These are phyloP conservation scores for Saturnispora saitoi DNA, from an alignment of 805 yeast genomes.

Conservation along the genomic window DNA sequence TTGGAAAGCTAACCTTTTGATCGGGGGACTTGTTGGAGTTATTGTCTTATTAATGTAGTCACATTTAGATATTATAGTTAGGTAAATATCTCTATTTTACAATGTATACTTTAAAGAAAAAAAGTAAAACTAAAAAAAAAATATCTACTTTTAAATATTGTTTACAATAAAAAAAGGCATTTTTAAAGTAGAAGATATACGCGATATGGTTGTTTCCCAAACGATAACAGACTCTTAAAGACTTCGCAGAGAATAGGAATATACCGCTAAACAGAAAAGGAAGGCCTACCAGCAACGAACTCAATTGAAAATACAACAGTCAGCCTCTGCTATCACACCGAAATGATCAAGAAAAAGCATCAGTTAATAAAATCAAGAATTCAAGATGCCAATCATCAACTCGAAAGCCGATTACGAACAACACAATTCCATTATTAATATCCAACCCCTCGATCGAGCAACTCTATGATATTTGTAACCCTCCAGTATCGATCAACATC, in stretches of 20 bases:
- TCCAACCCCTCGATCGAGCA: constrained; percentile 98
- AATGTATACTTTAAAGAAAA: too few relatives aligned
- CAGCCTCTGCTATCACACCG: neutral
- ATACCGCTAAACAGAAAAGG: constrained; percentile 67
- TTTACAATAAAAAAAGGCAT: neutral
- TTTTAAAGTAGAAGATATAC: constrained; percentile 43
- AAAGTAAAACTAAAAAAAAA: too few relatives aligned
- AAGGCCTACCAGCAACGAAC: constrained; percentile 52
- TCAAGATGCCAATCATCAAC: constrained; percentile 14
- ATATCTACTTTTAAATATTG: neutral
- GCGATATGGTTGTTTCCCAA: constrained; percentile 99
- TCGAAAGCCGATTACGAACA: constrained; percentile 6
- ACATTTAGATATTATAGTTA: neutral
- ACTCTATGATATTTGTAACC: constrained; percentile 53
- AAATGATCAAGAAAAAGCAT: constrained; percentile 5
- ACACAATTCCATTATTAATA: constrained; percentile 35
- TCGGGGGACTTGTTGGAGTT: constrained; percentile 19
- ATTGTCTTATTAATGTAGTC: constrained; percentile 14
- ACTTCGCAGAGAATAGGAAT: constrained; percentile 99
- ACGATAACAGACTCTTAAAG: constrained; percentile 80
- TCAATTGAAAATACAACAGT: constrained; percentile 33
- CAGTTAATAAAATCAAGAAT: constrained; percentile 10
- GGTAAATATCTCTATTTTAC: constrained; percentile 7
- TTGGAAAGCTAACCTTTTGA: constrained; percentile 19
- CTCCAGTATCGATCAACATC: constrained; percentile 26